Evolutionary conservation across 768 basidiomycete genomes (phyloP), one percentile per base, ranked within the genome.

Genomic region (Lyophyllum atratum): DNA sequence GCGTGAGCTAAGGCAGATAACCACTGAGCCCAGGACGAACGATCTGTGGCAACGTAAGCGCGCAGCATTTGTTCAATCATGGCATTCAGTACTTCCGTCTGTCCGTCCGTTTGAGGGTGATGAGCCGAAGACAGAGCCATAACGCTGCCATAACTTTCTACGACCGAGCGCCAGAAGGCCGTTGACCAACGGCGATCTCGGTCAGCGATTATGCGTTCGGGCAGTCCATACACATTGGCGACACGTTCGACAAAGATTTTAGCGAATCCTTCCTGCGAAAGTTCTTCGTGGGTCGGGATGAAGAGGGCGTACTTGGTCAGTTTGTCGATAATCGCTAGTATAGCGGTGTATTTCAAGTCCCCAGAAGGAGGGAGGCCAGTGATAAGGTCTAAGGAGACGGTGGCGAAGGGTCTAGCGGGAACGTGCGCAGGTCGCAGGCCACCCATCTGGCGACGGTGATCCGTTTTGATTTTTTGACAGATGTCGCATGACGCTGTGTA

Each of bases 41-140:
- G 60, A 21, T 68, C 56, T 10, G 47, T 53, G 1, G 56, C 61
- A 3, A 70, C 68, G 34, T 68, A 74, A 0, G 69, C 67, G 1
- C 65, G 58, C 0, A 74, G 46, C 62, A 69, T 70, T 25, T 65
- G 28, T 22, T 55, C 46, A 9, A 55, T 46, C 6, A 31, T 31
- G 10, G 31, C 24, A 31, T 55, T 55, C 9, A 58, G 29, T 8
- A 49, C 24, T 44, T 58, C 56, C 0, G 51, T 71, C 28, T 75
- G 72, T 2, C 76, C 72, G 53, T 80, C 71, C 0, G 73, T 70
- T 55, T 78, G 74, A 0, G 74, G 76, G 54, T 78, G 56, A n/a
- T 52, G 34, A 48, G 44, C 45, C 2, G 45, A 46, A 1, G 26
- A 46, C 9, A 46, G 19, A 1, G 50, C 39, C 51, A 49, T 58